Evolutionary conservation across 352 stramenopile species (phyloP).

Genomic region (Blastocystis sp.): DNA sequence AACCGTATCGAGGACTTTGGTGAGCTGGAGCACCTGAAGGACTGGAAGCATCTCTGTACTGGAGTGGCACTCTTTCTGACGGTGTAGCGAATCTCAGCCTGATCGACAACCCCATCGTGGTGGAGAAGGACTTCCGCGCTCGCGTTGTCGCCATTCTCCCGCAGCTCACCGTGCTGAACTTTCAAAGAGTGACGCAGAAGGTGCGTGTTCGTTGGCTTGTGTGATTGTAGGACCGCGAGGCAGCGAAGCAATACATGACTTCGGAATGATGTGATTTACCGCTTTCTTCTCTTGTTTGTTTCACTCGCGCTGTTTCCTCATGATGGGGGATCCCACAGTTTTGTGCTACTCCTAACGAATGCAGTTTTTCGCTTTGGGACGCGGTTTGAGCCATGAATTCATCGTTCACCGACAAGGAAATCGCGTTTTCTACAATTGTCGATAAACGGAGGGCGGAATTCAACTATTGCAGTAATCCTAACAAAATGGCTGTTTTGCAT

Average conservation of each 20-base stretch:
- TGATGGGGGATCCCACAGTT: conserved; percentile 5
- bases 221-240: conserved; percentile 49
- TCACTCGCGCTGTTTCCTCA: background rate
- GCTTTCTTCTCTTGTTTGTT: conserved; percentile 50
- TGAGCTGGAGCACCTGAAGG: conserved; percentile 61
- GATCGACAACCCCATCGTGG: conserved; percentile 63
- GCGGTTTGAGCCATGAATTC: too few species aligned
- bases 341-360: background rate
- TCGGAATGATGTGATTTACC: background rate
- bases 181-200: conserved; percentile 59
- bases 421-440: too few species aligned
- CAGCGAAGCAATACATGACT: conserved; percentile 18
- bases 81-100: conserved; percentile 44
- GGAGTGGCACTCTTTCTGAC: background rate
- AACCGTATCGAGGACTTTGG: conserved; percentile 64
- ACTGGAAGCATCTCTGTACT: conserved; percentile 55
- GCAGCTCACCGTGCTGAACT: conserved; percentile 59
- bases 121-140: conserved; percentile 42
- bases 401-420: too few species aligned
- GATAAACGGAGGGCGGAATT: too few species aligned
- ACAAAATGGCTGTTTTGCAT: too few species aligned
- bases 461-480: too few species aligned
- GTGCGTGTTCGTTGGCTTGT: background rate
- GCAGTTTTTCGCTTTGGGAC: background rate
- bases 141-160: conserved; percentile 64